These are phyloP conservation scores for Leucogyrophana mollusca DNA, from an alignment of 768 basidiomycete genomes.

Conservation along the genomic window DNA sequence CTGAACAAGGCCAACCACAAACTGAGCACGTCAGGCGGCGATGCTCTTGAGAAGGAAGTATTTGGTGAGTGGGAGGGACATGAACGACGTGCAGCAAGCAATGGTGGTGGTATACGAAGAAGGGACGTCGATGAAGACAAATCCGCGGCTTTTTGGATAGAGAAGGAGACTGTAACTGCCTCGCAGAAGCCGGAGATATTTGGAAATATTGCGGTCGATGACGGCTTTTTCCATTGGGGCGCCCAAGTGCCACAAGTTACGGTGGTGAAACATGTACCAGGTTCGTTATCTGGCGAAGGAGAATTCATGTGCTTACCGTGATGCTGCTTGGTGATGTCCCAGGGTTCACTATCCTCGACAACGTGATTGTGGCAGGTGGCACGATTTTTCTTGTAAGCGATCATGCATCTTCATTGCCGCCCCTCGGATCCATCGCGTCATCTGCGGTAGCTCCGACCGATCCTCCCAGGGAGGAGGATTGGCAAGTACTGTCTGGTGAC, in stretches of 20 bases:
- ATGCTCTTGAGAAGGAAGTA: constrained; percentile 57
- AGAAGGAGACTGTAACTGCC: constrained; percentile 31
- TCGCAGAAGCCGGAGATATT: constrained; percentile 16
- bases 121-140: constrained; percentile 17
- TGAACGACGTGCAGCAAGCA: constrained; percentile 53
- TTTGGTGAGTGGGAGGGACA: constrained; percentile 66
- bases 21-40: constrained; percentile 47
- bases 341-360: constrained; percentile 87
- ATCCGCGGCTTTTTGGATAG: constrained; percentile 46
- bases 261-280: constrained; percentile 64
- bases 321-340: background rate
- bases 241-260: constrained; percentile 52
- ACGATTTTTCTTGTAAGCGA: constrained; percentile 77
- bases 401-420: constrained; percentile 58
- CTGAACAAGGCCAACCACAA: constrained; percentile 27
- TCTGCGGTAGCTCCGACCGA: constrained; percentile 32
- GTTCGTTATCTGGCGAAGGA: too few species aligned
- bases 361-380: constrained; percentile 71
- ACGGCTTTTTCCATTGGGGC: constrained; percentile 58
- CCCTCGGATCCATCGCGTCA: constrained; percentile 48
- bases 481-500: constrained; percentile 55
- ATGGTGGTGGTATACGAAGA: constrained; percentile 28
- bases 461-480: constrained; percentile 48
- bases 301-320: constrained; percentile 7
- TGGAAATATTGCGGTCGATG: constrained; percentile 38